Evolutionary conservation across 495 filamentous ascomycete species (phyloP).

Genomic region (Aspergillus carlsbadensis): DNA sequence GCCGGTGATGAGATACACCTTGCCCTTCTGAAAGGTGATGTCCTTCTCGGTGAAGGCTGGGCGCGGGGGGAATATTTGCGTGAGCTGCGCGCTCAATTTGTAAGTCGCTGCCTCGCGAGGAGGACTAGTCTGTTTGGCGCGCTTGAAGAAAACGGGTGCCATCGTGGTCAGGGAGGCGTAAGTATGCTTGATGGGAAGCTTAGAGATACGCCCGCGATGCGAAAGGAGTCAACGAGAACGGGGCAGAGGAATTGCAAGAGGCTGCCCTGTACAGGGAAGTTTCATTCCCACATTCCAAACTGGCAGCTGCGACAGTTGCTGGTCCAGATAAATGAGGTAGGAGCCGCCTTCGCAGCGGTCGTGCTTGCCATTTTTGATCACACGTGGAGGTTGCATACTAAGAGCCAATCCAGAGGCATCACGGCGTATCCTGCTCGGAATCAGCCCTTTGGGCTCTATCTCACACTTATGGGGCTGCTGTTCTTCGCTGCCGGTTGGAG

Average conservation of each 20-base stretch:
- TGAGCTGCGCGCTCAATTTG: constrained; percentile 13
- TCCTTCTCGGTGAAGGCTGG: constrained; percentile 31
- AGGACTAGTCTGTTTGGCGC: neutral
- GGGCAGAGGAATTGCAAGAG: neutral
- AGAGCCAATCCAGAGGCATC: too few species aligned
- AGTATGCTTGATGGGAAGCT: neutral
- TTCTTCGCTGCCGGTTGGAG: too few species aligned
- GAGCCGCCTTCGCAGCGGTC: too few species aligned
- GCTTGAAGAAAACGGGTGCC: neutral
- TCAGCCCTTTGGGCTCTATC: too few species aligned
- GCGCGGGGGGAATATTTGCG: constrained; percentile 33
- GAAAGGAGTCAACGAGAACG: neutral
- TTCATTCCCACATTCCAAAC: neutral
- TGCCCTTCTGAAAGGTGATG: constrained; percentile 31
- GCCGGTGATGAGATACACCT: constrained; percentile 43
- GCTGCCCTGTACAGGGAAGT: neutral
- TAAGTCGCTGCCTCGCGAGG: neutral
- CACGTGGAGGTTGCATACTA: too few species aligned
- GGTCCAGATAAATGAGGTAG: neutral
- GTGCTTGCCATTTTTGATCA: too few species aligned
- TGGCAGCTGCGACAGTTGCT: neutral
- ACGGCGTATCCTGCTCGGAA: too few species aligned
- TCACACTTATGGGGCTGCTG: too few species aligned
- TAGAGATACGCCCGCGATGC: neutral
- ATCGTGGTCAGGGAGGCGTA: neutral